Evolutionary conservation across 148 eudicot genomes (phyloP), one percentile per base, ranked within the genome.

Genomic region (Silene conica): DNA sequence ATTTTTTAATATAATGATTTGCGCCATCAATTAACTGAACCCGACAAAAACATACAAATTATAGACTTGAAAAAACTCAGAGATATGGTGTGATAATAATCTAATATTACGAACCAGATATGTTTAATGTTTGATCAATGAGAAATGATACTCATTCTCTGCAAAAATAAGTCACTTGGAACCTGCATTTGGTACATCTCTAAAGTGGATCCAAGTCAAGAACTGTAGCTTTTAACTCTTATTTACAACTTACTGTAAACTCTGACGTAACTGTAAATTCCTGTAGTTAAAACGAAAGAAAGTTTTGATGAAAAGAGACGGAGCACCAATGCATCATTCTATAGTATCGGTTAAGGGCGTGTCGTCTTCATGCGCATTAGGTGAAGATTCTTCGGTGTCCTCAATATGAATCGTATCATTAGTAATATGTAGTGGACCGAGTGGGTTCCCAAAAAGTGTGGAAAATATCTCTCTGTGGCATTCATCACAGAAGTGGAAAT

Each of bases 401-500:
- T 67, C 68, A 13, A 20, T 77, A 54, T 70, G 34, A 22, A 63
- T 74, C 22, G 59, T 78, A 60, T 75, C 58, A 23, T 38, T 52
- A 38, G 71, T 70, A 20, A 25, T 23, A 41, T 63, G 50, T 23
- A 88, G 75, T 6, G 95, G 89, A 67, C 97, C 95, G 54, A 80
- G 79, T 41, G 98, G 96, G 48, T 78, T 85, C 69, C 98, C 93
- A 28, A 94, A 89, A 73, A 94, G 84, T 66, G 87, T 85, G 5
- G 87, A 76, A 66, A 94, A 79, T 41, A 94, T 91, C 23, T 88
- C 65, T 74, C 89, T 82, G 25, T 94, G 98, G 80, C 98, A 89
- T 76, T 87, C 85, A 34, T 91, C 84, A 43, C 98, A 94, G 61
- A 85, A 77, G 79, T 79, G 85, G 86, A 87, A 86, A 76, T 84